Percentiles rank a stretch among this genome's conserved stretches.
phyloP scores from a whole-genome alignment of 768 basidiomycete species.

The Tulasnella sp. region DNA sequence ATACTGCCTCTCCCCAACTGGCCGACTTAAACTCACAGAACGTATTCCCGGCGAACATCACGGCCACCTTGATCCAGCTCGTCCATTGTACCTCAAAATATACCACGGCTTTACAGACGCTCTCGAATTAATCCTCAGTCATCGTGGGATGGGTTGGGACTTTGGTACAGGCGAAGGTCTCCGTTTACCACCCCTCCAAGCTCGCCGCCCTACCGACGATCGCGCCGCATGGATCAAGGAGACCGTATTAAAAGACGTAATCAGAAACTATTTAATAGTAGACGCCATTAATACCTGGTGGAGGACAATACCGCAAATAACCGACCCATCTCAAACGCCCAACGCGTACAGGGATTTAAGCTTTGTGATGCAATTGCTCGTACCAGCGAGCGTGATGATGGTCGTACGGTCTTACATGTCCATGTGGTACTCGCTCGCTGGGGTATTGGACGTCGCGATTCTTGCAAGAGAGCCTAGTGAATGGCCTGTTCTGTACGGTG shows the following conservation, averaged over 20 bases:
- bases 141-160: slow-evolving; percentile 10
- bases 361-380: neutral
- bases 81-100: neutral
- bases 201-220: neutral
- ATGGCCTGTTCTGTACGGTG: slow-evolving; percentile 20
- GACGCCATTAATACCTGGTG: slow-evolving; percentile 18
- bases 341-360: neutral
- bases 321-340: neutral
- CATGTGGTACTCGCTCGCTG: neutral
- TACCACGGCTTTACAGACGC: neutral
- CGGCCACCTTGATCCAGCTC: neutral
- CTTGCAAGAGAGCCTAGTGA: neutral
- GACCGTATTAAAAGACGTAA: neutral
- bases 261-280: slow-evolving; percentile 1
- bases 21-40: slow-evolving; percentile 9
- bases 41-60: neutral
- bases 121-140: neutral
- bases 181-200: slow-evolving; percentile 4
- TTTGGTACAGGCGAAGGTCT: slow-evolving; percentile 17
- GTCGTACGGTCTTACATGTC: slow-evolving; percentile 8
- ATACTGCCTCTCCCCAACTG: slow-evolving; percentile 1
- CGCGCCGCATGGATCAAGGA: neutral
- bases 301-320: slow-evolving; percentile 4
- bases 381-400: slow-evolving; percentile 13
- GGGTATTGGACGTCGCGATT: slow-evolving; percentile 17